Evolutionary conservation across 306 rosid genomes (phyloP).

Genomic region (Dryas drummondii): DNA sequence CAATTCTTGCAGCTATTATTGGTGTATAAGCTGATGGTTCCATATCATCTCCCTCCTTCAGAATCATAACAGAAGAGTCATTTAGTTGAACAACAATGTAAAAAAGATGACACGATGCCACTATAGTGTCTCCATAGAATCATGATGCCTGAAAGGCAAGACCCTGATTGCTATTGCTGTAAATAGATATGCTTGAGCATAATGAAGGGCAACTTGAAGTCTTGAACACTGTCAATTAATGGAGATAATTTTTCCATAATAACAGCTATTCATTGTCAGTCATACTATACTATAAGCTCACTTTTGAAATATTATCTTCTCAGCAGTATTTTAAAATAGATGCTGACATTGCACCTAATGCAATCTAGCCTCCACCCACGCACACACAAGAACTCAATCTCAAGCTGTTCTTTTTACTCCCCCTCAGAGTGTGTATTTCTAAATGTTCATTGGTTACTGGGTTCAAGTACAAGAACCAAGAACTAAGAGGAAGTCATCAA

Average conservation of each 20-base stretch:
- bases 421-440: not conserved
- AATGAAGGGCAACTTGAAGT: slow-evolving; percentile 1
- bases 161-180: slow-evolving; percentile 10
- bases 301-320: slow-evolving; percentile 9
- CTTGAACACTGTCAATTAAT: slow-evolving; percentile 3
- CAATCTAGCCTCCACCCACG: not conserved
- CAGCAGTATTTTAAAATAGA: slow-evolving; percentile 24
- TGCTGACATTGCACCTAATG: not conserved
- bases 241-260: not conserved
- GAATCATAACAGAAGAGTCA: slow-evolving; percentile 11
- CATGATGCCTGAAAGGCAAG: slow-evolving; percentile 13
- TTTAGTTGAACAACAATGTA: slow-evolving; percentile 24
- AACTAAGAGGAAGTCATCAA: not conserved
- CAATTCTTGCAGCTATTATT: slow-evolving; percentile 57
- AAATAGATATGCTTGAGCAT: slow-evolving; percentile 14
- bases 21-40: slow-evolving; percentile 54
- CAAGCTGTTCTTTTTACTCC: slow-evolving; percentile 13
- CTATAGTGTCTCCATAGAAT: not conserved
- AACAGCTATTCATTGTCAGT: slow-evolving; percentile 12
- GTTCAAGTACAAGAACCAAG: not conserved
- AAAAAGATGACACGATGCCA: slow-evolving; percentile 7
- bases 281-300: slow-evolving; percentile 13
- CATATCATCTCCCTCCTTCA: slow-evolving; percentile 66
- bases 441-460: not conserved
- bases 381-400: not conserved